A percentile compares a stretch with the other conserved stretches of the same genome.
phyloP scores from a whole-genome alignment of 805 yeast species.

The Nakazawaea populi region DNA sequence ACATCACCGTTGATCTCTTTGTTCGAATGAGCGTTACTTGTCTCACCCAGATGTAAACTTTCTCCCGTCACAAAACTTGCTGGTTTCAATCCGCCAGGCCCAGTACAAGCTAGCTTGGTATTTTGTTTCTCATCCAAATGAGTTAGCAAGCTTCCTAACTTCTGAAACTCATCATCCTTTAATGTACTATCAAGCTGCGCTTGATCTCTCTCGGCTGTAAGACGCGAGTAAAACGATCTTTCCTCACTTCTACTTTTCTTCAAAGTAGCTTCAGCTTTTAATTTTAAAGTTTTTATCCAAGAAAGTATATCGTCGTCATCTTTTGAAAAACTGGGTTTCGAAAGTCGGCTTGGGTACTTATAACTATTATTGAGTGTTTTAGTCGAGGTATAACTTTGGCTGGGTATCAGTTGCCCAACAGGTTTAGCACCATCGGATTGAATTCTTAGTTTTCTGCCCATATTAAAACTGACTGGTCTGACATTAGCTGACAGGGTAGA shows the following conservation, averaged over 20 bases:
- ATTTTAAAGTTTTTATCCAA: conserved; percentile 30
- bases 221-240: conserved; percentile 25
- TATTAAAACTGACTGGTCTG: not conserved
- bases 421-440: not conserved
- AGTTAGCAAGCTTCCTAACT: conserved; percentile 16
- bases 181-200: conserved; percentile 16
- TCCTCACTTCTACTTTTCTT: conserved; percentile 29
- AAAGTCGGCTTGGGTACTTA: not conserved
- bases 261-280: conserved; percentile 25
- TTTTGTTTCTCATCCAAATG: conserved; percentile 17
- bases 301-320: conserved; percentile 16
- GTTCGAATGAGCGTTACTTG: not conserved
- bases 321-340: not conserved
- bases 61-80: no score
- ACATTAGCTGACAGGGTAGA: not conserved
- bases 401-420: not conserved
- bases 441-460: not conserved
- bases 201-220: conserved; percentile 25
- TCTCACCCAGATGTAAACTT: conserved; percentile 8
- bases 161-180: conserved; percentile 18
- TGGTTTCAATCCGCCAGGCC: conserved; percentile 11
- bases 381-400: no score
- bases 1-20: conserved; percentile 11
- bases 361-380: not conserved
- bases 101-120: conserved; percentile 12